These are phyloP conservation scores for Hamigera avellanea DNA, from an alignment of 495 filamentous ascomycete genomes.

Conservation along the genomic window DNA sequence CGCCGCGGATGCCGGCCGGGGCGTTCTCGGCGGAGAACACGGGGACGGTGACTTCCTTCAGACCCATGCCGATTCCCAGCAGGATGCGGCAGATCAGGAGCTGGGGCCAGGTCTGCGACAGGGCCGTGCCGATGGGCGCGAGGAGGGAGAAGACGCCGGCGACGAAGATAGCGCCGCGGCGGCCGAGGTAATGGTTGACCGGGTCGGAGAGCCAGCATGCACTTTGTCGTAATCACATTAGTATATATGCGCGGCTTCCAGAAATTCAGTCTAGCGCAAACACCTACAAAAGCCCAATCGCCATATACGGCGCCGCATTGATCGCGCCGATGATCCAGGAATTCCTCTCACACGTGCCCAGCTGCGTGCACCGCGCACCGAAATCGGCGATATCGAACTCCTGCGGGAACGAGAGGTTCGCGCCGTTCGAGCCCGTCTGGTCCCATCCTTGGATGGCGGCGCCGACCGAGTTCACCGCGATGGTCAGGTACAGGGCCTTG, in stretches of 20 bases:
- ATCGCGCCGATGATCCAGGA: constrained; percentile 39
- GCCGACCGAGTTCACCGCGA: constrained; percentile 59
- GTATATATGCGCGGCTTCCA: too few relatives aligned
- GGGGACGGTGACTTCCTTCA: constrained; percentile 46
- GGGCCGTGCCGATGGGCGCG: constrained; percentile 53
- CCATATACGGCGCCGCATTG: constrained; percentile 28
- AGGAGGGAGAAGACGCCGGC: constrained; percentile 52
- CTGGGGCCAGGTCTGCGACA: constrained; percentile 50
- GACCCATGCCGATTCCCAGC: constrained; percentile 63
- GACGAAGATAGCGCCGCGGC: constrained; percentile 57
- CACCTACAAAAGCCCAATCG: constrained; percentile 28
- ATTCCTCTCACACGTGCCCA: constrained; percentile 15
- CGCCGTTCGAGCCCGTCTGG: constrained; percentile 65
- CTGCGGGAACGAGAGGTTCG: constrained; percentile 54
- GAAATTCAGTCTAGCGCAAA: neutral
- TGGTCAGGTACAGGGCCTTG: constrained; percentile 49
- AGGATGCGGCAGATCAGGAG: constrained; percentile 51
- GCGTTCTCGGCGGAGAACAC: constrained; percentile 69
- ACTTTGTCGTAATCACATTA: constrained; percentile 17
- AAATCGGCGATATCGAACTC: constrained; percentile 30
- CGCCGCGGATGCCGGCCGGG: constrained; percentile 63
- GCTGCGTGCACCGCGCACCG: constrained; percentile 30
- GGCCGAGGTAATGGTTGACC: constrained; percentile 53
- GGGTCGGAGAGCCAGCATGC: constrained; percentile 64
- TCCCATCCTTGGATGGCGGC: constrained; percentile 59